Evolutionary conservation across 768 basidiomycete species (phyloP), one percentile per base, ranked within the genome.

Genomic region (Pholiota conissans): DNA sequence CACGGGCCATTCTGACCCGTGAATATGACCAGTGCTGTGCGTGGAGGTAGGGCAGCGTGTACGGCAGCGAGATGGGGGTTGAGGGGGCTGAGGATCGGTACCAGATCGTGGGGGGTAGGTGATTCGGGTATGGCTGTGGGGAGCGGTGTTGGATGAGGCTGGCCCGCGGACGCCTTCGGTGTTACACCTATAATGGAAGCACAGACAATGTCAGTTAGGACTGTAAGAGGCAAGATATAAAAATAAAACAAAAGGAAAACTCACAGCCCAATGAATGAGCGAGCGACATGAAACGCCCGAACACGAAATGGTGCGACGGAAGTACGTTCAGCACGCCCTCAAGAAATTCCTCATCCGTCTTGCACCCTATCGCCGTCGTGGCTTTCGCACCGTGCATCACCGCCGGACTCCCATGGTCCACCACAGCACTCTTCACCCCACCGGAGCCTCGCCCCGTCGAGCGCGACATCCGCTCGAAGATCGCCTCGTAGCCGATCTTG

Each of bases 1-100:
- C 92, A 84, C 0, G 95, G 95, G 69, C 97, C 92, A 0, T 86
- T 86, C 66, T 98, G 93, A 0, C 95, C 95, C 0, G 90, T 91
- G 67, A 97, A 86, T 35, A 98, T 77, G 53, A 98, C 73, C 20
- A 98, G 70, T 0, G 93, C 94, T 0, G 95, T 93, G 20, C 87
- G 84, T 2, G 87, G 69, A 0, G 95, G 94, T 0, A 98, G 81
- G 0, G 85, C 69, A 0, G 79, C 74, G 65, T 95, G 86, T 0
- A 98, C 73, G 1, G 73, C 65, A 34, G 72, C 69, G 3, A 98
- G 80, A 6, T 85, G 86, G 0, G 66, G 65, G 71, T 95, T 82
- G 34, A 97, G 78, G 0, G 74, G 63, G 0, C 71, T 56, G 22
- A 90, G 77, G n/a, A 74, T 66, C 10, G 68, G 52, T 0, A 71